Base-by-base conservation (phyloP, 176 grass and related monocot genomes). In the Echinochloa phyllopogon region DNA sequence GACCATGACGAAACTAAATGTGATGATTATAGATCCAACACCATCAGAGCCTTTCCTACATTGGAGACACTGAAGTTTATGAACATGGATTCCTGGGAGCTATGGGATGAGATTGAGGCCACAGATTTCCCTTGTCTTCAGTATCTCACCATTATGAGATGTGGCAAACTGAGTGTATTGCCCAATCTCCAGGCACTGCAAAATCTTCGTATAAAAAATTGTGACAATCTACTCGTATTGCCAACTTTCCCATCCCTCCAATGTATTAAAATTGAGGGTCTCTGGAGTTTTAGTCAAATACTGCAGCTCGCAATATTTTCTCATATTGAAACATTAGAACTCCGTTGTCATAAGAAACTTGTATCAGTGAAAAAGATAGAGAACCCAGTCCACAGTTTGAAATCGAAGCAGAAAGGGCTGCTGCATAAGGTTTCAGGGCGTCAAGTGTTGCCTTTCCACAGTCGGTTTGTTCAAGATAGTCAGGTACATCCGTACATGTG, bases 71-170 rank as follows among this genome's bases (percentile, higher is more conserved):
- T 90, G 55, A 83, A 87, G 39, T 75, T 90, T 57, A 20, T 16
- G 18, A 17, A 74, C 37, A 88, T 93, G 88, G 49, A 37, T 12
- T 67, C 87, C n/a, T 88, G 84, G 88, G 84, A 85, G 65, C 81
- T 85, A 20, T 93, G 88, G 91, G 60, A 53, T 77, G 76, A 78
- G 65, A 40, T 78, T 40, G 44, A 90, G 68, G 81, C 63, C 16
- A 42, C 29, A 51, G 72, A 68, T 40, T 93, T 93, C 55, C 65
- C 64, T 48, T 37, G 69, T 49, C 87, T 93, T 64, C 48, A 33
- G 29, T 48, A 76, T 48, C 85, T 91, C 20, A 60, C 76, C 59
- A 70, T 88, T 8, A 66, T 82, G 65, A 74, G 20, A 42, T 88
- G 90, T 67, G 48, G 21, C 67, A 84, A 53, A 68, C 76, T 92